Conservation (phyloP, 2,329 filamentous ascomycete genomes). For the Exophiala sideris region DNA sequence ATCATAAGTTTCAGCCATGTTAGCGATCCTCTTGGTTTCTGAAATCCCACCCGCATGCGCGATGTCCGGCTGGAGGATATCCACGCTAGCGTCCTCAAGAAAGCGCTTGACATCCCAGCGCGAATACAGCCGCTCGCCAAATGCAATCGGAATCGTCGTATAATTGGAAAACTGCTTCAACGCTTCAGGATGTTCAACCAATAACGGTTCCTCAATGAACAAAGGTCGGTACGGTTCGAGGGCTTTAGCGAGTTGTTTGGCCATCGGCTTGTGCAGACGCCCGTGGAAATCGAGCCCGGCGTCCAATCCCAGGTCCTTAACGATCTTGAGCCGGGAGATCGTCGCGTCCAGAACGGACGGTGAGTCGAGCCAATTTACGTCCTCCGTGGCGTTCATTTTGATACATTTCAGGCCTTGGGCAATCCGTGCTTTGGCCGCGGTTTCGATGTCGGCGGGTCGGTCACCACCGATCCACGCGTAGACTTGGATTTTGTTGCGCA, state of each 20-base stretch:
- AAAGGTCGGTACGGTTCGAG: conserved; percentile 64
- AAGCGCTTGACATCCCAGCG: conserved; percentile 70
- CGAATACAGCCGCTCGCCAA: conserved; percentile 66
- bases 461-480: conserved; percentile 76
- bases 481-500: conserved; percentile 64
- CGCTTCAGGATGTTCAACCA: conserved; percentile 63
- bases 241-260: conserved; percentile 64
- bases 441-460: conserved; percentile 61
- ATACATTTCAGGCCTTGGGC: conserved; percentile 43
- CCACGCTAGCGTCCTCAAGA: conserved; percentile 62
- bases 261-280: conserved; percentile 70
- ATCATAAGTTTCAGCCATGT: conserved; percentile 68
- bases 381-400: conserved; percentile 75
- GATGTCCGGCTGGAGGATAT: conserved; percentile 69
- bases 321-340: conserved; percentile 64
- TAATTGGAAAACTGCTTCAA: conserved; percentile 57
- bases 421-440: conserved; percentile 52
- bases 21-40: conserved; percentile 63
- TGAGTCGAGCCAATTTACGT: conserved; percentile 70
- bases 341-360: conserved; percentile 61
- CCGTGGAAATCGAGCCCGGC: conserved; percentile 76
- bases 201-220: conserved; percentile 69
- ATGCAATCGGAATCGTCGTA: conserved; percentile 62
- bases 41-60: conserved; percentile 67
- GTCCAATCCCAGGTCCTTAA: conserved; percentile 68